Percentiles rank a stretch among this genome's conserved stretches.
Conservation (phyloP, 305 asterid species). For the Solanum hybrid region DNA sequence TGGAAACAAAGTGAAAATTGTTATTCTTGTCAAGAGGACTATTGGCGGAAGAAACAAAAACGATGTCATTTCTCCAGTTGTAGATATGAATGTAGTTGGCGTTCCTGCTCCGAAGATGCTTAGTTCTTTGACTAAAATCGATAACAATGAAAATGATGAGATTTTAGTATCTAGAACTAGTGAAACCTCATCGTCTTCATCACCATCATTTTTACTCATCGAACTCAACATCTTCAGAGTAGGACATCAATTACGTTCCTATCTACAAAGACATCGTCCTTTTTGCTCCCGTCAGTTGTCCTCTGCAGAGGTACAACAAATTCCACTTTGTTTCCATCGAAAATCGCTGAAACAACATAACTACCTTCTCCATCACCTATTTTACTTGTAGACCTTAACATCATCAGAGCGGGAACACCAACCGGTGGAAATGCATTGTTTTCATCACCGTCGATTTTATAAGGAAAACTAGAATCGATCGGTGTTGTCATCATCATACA, state of each 20-base stretch:
- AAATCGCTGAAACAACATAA: background rate
- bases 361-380: background rate
- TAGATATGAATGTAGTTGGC: background rate
- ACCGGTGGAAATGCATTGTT: background rate
- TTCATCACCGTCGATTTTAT: background rate
- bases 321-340: background rate
- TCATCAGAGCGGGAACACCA: background rate
- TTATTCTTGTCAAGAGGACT: background rate
- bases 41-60: background rate
- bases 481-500: background rate
- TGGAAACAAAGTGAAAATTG: background rate
- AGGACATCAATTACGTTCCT: background rate
- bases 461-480: background rate
- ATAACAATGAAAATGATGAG: background rate
- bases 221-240: background rate
- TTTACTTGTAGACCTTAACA: background rate
- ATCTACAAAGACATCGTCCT: background rate
- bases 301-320: background rate
- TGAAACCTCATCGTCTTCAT: background rate
- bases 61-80: background rate
- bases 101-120: background rate
- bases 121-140: background rate
- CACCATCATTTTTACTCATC: background rate
- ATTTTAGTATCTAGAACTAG: background rate
- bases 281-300: background rate